Evolutionary conservation across 2,329 filamentous ascomycete genomes (phyloP).

Genomic region (Cephalotrichum gorgonifer): DNA sequence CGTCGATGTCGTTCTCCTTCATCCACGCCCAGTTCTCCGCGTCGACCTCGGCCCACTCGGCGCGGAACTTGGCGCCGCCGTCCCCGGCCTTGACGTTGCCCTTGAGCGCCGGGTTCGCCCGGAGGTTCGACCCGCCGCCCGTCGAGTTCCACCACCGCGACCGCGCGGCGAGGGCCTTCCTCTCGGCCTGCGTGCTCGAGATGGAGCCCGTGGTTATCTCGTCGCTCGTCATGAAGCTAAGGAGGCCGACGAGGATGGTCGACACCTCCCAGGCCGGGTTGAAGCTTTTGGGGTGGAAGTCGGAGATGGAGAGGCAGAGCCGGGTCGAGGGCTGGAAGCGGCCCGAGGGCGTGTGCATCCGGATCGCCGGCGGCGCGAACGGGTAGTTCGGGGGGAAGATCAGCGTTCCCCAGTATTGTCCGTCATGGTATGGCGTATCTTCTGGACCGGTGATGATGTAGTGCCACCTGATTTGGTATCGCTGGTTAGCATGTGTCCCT

Average conservation of each 20-base stretch:
- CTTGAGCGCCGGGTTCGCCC: conserved; percentile 42
- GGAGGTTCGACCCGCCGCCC: conserved; percentile 65
- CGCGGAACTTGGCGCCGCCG: conserved; percentile 78
- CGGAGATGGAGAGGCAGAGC: conserved; percentile 89
- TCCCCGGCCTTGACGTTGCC: conserved; percentile 88
- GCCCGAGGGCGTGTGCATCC: conserved; percentile 96
- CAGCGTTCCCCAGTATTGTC: conserved; percentile 96
- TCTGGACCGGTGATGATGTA: conserved; percentile 93
- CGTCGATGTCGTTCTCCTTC: conserved; percentile 69
- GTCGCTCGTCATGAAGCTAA: conserved; percentile 97
- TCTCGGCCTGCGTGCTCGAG: conserved; percentile 64
- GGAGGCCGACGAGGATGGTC: conserved; percentile 85
- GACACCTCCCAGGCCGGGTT: conserved; percentile 98
- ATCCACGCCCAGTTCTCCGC: conserved; percentile 90
- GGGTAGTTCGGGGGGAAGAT: conserved; percentile 95
- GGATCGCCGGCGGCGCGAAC: conserved; percentile 92
- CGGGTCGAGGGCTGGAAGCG: conserved; percentile 89
- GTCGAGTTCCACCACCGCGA: conserved; percentile 97
- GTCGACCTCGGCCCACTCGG: conserved; percentile 85
- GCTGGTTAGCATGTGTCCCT: conserved; percentile 5
- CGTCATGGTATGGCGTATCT: conserved; percentile 84
- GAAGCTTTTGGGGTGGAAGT: conserved; percentile 96
- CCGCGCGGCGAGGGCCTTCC: conserved; percentile 64
- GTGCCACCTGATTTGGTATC: conserved; percentile 56
- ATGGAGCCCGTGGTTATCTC: conserved; percentile 97